These are phyloP conservation scores for Tilletia caries DNA, from an alignment of 1,284 basidiomycete genomes.

Conservation along the genomic window DNA sequence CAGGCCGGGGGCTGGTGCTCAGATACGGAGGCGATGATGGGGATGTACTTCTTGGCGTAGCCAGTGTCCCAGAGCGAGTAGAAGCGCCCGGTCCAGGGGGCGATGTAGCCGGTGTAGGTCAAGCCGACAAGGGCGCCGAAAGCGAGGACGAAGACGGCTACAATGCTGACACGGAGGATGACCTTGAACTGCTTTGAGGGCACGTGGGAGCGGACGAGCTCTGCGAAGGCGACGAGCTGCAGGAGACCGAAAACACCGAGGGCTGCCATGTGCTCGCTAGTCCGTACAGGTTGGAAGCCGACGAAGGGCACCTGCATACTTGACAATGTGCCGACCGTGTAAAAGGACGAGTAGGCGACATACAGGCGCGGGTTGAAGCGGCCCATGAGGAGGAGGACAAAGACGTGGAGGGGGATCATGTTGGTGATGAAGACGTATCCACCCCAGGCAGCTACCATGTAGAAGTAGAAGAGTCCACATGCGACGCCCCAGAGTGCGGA, in stretches of 20 bases:
- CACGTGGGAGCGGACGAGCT: slow-evolving; percentile 82
- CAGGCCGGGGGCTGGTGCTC: slow-evolving; percentile 99
- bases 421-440: slow-evolving; percentile 99
- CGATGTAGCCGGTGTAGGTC: slow-evolving; percentile 92
- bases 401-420: slow-evolving; percentile 95
- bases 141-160: slow-evolving; percentile 70
- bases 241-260: slow-evolving; percentile 94
- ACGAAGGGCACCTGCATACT: slow-evolving; percentile 99
- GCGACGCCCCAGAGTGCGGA: slow-evolving; percentile 85
- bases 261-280: slow-evolving; percentile 98
- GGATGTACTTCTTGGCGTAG: slow-evolving; percentile 94
- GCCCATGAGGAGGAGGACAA: slow-evolving; percentile 94
- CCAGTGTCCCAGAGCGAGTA: slow-evolving; percentile 99
- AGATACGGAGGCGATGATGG: slow-evolving; percentile 98
- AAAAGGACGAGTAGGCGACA: slow-evolving; percentile 94
- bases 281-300: slow-evolving; percentile 95
- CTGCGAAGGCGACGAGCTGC: slow-evolving; percentile 91
- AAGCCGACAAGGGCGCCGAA: slow-evolving; percentile 60
- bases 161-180: slow-evolving; percentile 60
- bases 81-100: slow-evolving; percentile 98
- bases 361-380: slow-evolving; percentile 88
- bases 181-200: slow-evolving; percentile 89
- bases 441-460: slow-evolving; percentile 99
- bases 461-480: slow-evolving; percentile 96
- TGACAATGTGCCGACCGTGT: slow-evolving; percentile 90